phyloP scores from a whole-genome alignment of 345 rosid genomes.

The Dipteronia dyeriana region DNA sequence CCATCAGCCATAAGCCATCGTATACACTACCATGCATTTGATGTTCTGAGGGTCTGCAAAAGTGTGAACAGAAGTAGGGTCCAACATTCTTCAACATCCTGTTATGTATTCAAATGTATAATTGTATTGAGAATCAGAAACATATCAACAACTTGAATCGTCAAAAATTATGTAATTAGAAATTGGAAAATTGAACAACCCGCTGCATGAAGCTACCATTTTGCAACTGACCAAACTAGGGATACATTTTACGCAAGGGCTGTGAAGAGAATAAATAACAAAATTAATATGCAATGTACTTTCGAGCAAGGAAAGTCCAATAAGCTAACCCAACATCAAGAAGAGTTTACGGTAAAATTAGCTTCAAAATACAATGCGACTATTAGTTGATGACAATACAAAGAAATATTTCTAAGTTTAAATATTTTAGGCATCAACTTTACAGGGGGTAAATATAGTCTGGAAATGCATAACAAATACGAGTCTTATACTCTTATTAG shows the following conservation, averaged over 20 bases:
- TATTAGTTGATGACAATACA: not conserved
- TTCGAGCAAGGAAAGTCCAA: conserved; percentile 8
- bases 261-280: conserved; percentile 34
- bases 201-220: conserved; percentile 97
- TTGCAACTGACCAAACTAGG: conserved; percentile 91
- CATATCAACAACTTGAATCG: conserved; percentile 7
- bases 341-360: conserved; percentile 1
- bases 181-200: conserved; percentile 37
- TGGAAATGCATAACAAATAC: not conserved
- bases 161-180: conserved; percentile 6
- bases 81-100: conserved; percentile 99
- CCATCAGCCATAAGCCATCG: no score
- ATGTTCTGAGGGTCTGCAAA: conserved; percentile 79
- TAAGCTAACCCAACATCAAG: not conserved
- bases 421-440: not conserved
- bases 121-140: conserved; percentile 17
- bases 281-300: not conserved
- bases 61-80: conserved; percentile 88
- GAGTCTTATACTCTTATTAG: not conserved
- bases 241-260: conserved; percentile 87
- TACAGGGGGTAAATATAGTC: not conserved
- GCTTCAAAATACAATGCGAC: not conserved
- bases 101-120: conserved; percentile 25
- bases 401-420: not conserved
- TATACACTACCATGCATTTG: conserved; percentile 47